Evolutionary conservation across 2,329 filamentous ascomycete species (phyloP).

Genomic region (Fusarium foetens): DNA sequence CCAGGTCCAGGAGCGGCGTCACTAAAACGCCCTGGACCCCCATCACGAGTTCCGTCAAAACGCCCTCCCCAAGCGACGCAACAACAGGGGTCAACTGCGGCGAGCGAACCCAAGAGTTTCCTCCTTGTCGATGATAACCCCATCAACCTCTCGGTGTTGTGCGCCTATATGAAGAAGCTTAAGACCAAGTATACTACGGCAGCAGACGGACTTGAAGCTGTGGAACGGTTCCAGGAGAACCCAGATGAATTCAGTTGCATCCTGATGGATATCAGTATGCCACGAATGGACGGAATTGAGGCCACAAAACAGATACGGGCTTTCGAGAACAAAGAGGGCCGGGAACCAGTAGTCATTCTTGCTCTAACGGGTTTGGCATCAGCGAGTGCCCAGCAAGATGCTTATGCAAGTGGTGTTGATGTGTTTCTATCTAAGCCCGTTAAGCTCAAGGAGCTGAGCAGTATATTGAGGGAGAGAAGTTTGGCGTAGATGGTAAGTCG

Average conservation of each 20-base stretch:
- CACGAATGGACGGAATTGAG: constrained; percentile 63
- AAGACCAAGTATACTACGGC: constrained; percentile 45
- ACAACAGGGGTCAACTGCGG: background rate
- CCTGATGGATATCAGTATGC: constrained; percentile 66
- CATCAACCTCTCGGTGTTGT: constrained; percentile 38
- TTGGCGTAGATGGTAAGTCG: constrained; percentile 4
- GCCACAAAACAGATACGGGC: constrained; percentile 60
- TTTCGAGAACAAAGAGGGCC: constrained; percentile 56
- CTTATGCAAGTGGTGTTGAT: constrained; percentile 63
- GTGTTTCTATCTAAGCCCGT: constrained; percentile 66
- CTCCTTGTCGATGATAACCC: constrained; percentile 39
- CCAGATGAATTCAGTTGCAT: constrained; percentile 46
- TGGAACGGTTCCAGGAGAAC: constrained; percentile 44
- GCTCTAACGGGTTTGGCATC: constrained; percentile 64
- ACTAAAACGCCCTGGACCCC: constrained; percentile 7
- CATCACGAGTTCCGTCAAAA: background rate
- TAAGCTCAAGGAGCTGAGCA: constrained; percentile 52
- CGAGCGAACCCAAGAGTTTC: constrained; percentile 15
- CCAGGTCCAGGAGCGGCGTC: background rate
- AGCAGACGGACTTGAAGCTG: constrained; percentile 49
- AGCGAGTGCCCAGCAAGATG: constrained; percentile 60
- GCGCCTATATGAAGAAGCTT: constrained; percentile 49
- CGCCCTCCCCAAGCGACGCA: background rate
- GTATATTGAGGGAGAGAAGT: constrained; percentile 18
- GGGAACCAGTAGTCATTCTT: constrained; percentile 58